Conservation (phyloP, 768 basidiomycete genomes). For the Hygrophorus russula region DNA sequence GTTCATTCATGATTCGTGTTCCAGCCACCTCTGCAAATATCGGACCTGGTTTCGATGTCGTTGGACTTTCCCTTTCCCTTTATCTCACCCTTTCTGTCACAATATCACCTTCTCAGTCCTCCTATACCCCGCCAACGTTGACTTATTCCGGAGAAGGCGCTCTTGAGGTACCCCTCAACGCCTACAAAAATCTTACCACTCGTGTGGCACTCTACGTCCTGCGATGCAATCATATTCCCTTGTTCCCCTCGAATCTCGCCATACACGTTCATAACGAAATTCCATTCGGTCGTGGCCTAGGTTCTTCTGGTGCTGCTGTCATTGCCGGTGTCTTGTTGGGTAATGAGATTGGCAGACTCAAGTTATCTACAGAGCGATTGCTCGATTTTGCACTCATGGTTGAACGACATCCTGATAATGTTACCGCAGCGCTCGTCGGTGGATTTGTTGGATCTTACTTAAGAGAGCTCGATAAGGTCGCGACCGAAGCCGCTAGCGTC, state of each 20-base stretch:
- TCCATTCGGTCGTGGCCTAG: constrained; percentile 94
- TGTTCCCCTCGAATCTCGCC: constrained; percentile 66
- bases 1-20: constrained; percentile 62
- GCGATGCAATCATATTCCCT: constrained; percentile 68
- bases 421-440: constrained; percentile 92
- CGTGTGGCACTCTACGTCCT: constrained; percentile 96
- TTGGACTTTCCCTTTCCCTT: constrained; percentile 92
- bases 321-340: constrained; percentile 92
- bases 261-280: constrained; percentile 87
- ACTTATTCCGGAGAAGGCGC: constrained; percentile 85
- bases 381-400: constrained; percentile 99
- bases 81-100: constrained; percentile 49
- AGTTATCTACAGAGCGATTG: constrained; percentile 57
- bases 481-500: constrained; percentile 76
- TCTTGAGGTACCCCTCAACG: constrained; percentile 81
- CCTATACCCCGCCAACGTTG: constrained; percentile 45
- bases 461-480: constrained; percentile 73
- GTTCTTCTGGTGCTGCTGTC: constrained; percentile 98
- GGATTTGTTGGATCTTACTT: constrained; percentile 97
- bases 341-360: constrained; percentile 66
- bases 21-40: constrained; percentile 99
- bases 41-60: constrained; percentile 97
- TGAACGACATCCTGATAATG: constrained; percentile 97
- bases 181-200: constrained; percentile 95
- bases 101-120: constrained; percentile 14